phyloP scores from a whole-genome alignment of 1,284 basidiomycete species.

The Ceratobasidium sp. region DNA sequence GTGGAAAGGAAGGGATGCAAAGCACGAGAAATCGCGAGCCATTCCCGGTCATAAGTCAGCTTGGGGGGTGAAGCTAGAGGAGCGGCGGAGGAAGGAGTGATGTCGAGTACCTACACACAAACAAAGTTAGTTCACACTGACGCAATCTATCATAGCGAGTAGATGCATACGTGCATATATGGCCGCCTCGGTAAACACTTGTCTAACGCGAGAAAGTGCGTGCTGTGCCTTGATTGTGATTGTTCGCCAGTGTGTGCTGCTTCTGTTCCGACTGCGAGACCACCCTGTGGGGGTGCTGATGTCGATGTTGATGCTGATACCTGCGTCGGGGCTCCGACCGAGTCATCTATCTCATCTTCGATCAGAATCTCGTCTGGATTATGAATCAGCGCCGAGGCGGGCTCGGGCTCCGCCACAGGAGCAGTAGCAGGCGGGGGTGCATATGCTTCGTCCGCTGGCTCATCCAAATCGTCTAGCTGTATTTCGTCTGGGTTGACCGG shows the following conservation, averaged over 20 bases:
- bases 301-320: constrained; percentile 44
- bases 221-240: constrained; percentile 54
- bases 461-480: constrained; percentile 40
- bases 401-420: background rate
- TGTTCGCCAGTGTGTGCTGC: constrained; percentile 48
- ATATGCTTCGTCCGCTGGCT: constrained; percentile 4
- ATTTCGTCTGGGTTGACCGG: constrained; percentile 40
- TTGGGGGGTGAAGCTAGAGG: constrained; percentile 45
- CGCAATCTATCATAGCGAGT: background rate
- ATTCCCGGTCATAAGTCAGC: constrained; percentile 83
- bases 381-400: constrained; percentile 42
- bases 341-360: constrained; percentile 61
- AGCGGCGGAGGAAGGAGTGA: constrained; percentile 56
- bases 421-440: background rate
- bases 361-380: constrained; percentile 78
- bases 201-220: constrained; percentile 91
- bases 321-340: constrained; percentile 43
- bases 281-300: constrained; percentile 52
- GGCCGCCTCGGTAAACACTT: constrained; percentile 87
- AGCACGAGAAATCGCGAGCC: constrained; percentile 92
- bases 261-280: constrained; percentile 61
- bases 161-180: constrained; percentile 81
- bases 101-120: constrained; percentile 71
- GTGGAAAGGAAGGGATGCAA: constrained; percentile 82
- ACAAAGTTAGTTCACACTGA: background rate